These are phyloP conservation scores for Cladosporium velox DNA, from an alignment of 2,329 filamentous ascomycete species.

Conservation along the genomic window DNA sequence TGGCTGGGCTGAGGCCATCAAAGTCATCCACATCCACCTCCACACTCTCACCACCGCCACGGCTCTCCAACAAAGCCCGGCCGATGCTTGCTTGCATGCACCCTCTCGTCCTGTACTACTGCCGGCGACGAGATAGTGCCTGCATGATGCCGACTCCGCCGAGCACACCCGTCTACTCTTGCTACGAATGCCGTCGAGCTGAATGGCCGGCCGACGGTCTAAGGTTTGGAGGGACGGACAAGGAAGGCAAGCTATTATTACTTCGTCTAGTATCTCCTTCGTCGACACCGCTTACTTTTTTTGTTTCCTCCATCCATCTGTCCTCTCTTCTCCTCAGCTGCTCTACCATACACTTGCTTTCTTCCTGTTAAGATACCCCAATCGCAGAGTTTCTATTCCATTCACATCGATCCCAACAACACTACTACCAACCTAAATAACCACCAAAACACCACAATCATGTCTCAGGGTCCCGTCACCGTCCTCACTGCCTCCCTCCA, in stretches of 20 bases:
- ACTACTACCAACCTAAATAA: background rate
- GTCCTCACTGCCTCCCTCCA: constrained; percentile 54
- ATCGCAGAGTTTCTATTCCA: constrained; percentile 2
- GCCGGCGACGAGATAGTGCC: constrained; percentile 1
- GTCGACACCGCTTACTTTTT: constrained; percentile 24
- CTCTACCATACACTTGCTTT: constrained; percentile 9
- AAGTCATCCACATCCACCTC: constrained; percentile 6
- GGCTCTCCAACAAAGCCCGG: constrained; percentile 20
- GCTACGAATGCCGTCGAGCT: constrained; percentile 12
- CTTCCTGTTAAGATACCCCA: constrained; percentile 12
- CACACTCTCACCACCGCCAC: constrained; percentile 3
- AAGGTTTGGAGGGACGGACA: constrained; percentile 4
- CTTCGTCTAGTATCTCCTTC: constrained; percentile 13
- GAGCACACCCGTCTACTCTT: background rate
- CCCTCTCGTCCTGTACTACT: background rate
- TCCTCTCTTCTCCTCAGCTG: background rate
- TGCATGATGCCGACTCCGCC: constrained; percentile 16
- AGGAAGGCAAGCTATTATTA: constrained; percentile 4
- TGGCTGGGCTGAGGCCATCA: background rate
- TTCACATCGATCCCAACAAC: background rate
- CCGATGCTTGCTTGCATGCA: constrained; percentile 3
- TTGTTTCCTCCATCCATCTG: constrained; percentile 3
- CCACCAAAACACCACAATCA: constrained; percentile 25
- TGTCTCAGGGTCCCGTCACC: constrained; percentile 37
- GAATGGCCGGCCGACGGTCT: constrained; percentile 15